A percentile compares a stretch with the other conserved stretches of the same genome.
These are phyloP conservation scores for Sabuloglossum arenarium DNA, from an alignment of 495 filamentous ascomycete species.

Conservation along the genomic window DNA sequence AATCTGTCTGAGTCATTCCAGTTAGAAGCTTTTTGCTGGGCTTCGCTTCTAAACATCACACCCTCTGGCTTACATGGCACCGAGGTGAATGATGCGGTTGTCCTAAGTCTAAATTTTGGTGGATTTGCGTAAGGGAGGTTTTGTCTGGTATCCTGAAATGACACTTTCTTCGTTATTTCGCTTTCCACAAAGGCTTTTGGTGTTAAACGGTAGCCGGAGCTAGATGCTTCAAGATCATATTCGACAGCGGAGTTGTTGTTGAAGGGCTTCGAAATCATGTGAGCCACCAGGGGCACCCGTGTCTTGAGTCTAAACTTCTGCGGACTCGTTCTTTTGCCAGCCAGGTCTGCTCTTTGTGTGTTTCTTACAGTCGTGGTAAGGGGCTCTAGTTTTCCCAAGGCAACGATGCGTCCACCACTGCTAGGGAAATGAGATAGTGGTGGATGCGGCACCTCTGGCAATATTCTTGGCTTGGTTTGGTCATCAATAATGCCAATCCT, in stretches of 20 bases:
- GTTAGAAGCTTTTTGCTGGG: neutral
- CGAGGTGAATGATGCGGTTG: neutral
- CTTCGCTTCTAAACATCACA: neutral
- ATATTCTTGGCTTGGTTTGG: no score
- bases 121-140: neutral
- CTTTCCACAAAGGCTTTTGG: neutral
- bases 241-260: neutral
- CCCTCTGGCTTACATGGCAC: neutral
- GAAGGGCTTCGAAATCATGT: neutral
- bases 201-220: neutral
- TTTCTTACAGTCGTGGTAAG: neutral
- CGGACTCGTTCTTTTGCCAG: neutral
- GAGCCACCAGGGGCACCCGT: neutral
- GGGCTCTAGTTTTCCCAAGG: neutral
- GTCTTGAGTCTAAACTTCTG: neutral
- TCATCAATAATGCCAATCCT: neutral
- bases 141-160: neutral
- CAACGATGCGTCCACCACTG: neutral
- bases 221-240: neutral
- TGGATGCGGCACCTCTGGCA: neutral
- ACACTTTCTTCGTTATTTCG: neutral
- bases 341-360: neutral
- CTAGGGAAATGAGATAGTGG: neutral
- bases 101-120: neutral
- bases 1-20: neutral